Base-by-base conservation (phyloP, 2,329 filamentous ascomycete genomes). In the Tolypocladium inflatum region DNA sequence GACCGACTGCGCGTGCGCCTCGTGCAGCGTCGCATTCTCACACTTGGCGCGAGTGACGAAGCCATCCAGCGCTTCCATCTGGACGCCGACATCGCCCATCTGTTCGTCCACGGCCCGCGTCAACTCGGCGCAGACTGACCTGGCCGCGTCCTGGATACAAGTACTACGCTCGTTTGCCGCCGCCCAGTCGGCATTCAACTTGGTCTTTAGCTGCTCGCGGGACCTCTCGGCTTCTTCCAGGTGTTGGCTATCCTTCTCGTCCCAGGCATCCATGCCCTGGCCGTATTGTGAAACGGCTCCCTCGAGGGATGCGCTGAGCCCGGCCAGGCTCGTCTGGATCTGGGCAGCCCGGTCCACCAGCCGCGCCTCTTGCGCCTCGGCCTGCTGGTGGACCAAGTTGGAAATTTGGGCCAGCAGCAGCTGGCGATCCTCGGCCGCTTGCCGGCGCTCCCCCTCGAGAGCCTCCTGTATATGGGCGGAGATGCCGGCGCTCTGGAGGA, bases 81-180 rank as follows among this genome's bases (percentile, higher is more conserved):
- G 91, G n/a, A 80, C 82, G 60, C 89, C 87, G 68, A 99, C 88
- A 64, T 96, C 90, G 57, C 83, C 81, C 76, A 95, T 89, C 74
- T 97, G 94, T 58, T 89, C 87, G 67, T 93, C 89, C 15, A 97
- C 92, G 59, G 95, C 93, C 8, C 87, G 87, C 38, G 96, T 84
- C 0, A 92, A 96, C 73, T 95, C 26, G 38, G 89, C 87, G 64
- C 97, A 92, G 1, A 97, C 91, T 3, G 90, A 90, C 65, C 89
- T 88, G 0, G 93, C 92, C 0, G 89, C 89, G 9, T 83, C 81
- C 64, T 93, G 90, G 65, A 99, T 93, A 7, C 88, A 86, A n/a
- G 80, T 85, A 65, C 91, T 95, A 66, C 90, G 87, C 58, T 88
- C 81, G 65, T 30, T 90, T 89, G 92, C 90, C 37, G 77, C 85